Conservation (phyloP, 768 basidiomycete species). For the Lentinula aciculospora region DNA sequence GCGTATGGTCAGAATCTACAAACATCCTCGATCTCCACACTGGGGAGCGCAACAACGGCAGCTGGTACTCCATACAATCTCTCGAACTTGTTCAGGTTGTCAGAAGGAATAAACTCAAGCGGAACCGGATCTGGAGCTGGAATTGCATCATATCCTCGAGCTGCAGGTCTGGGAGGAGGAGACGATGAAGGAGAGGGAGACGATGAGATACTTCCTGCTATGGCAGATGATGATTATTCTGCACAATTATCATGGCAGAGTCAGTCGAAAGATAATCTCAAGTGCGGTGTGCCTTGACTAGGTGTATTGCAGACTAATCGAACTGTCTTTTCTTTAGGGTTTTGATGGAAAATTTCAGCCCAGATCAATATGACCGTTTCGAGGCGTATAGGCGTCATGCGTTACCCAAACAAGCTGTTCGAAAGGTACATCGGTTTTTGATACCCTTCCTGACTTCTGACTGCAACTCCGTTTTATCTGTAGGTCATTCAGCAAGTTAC, state of each 20-base stretch:
- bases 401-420: slow-evolving; percentile 74
- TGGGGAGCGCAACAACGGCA: background rate
- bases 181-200: slow-evolving; percentile 69
- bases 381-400: slow-evolving; percentile 85
- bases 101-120: background rate
- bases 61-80: background rate
- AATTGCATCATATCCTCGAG: slow-evolving; percentile 10
- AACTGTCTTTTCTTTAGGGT: slow-evolving; percentile 40
- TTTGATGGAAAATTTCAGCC: slow-evolving; percentile 83
- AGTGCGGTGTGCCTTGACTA: slow-evolving; percentile 35
- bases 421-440: slow-evolving; percentile 47
- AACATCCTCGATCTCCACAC: background rate
- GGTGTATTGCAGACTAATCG: background rate
- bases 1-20: background rate
- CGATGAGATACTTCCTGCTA: slow-evolving; percentile 74
- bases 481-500: slow-evolving; percentile 81
- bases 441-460: background rate
- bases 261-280: slow-evolving; percentile 83
- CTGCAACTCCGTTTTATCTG: background rate
- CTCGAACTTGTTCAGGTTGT: background rate
- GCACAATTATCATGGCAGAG: slow-evolving; percentile 80
- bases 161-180: background rate
- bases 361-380: slow-evolving; percentile 82
- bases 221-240: slow-evolving; percentile 88
- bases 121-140: too few species aligned